Conservation (phyloP, 2,329 filamentous ascomycete species). For the Trichoderma pleuroti region DNA sequence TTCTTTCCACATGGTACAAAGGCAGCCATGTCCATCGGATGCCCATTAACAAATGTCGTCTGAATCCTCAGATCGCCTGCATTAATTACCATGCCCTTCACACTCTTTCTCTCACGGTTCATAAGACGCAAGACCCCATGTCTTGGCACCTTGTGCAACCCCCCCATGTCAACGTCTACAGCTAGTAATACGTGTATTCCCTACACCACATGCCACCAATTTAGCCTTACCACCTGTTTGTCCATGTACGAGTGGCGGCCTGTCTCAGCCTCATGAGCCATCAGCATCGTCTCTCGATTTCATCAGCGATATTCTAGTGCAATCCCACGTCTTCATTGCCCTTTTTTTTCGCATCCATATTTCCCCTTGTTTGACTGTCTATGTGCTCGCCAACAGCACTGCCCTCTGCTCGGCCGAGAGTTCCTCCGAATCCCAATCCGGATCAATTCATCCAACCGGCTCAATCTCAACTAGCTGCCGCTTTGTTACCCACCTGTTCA, state of each 20-base stretch:
- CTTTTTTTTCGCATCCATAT: not conserved
- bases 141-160: not conserved
- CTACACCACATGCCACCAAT: not conserved
- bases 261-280: not conserved
- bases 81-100: not conserved
- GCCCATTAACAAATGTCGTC: not conserved
- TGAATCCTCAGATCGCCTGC: not conserved
- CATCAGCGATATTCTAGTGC: not conserved
- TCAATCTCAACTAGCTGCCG: not conserved
- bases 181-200: not conserved
- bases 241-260: not conserved
- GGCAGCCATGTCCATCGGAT: not conserved
- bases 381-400: not conserved
- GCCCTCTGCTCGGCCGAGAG: not conserved
- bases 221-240: not conserved
- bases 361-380: too few species aligned
- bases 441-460: conserved; percentile 14
- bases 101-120: not conserved
- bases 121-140: not conserved
- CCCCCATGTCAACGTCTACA: not conserved
- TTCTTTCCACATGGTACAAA: not conserved
- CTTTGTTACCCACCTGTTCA: not conserved
- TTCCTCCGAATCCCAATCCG: conserved; percentile 15
- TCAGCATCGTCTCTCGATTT: not conserved
- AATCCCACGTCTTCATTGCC: not conserved